Evolutionary conservation across 2,329 filamentous ascomycete genomes (phyloP).

Genomic region (Pseudogymnoascus sp.): DNA sequence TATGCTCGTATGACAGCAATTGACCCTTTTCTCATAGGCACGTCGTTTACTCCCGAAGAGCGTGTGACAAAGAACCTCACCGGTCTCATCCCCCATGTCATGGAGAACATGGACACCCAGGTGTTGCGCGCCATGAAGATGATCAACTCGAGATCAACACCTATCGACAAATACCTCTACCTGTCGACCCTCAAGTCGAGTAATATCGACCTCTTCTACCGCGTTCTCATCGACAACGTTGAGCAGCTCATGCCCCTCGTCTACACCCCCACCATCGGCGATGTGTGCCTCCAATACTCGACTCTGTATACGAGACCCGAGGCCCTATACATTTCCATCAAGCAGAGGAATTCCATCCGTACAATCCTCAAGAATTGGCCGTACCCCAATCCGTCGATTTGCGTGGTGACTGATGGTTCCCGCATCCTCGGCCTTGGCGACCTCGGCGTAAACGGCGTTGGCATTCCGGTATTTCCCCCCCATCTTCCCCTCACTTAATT

Average conservation of each 20-base stretch:
- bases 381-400: slow-evolving; percentile 81
- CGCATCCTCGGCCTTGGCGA: slow-evolving; percentile 89
- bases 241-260: slow-evolving; percentile 75
- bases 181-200: slow-evolving; percentile 65
- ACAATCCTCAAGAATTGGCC: slow-evolving; percentile 92
- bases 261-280: slow-evolving; percentile 86
- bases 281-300: slow-evolving; percentile 94
- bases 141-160: slow-evolving; percentile 59
- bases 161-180: slow-evolving; percentile 78
- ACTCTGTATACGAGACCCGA: slow-evolving; percentile 93
- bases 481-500: background rate
- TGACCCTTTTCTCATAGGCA: slow-evolving; percentile 35
- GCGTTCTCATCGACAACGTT: slow-evolving; percentile 67
- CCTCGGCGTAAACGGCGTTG: slow-evolving; percentile 93
- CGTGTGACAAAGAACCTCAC: slow-evolving; percentile 56
- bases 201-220: slow-evolving; percentile 76
- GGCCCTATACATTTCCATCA: slow-evolving; percentile 91
- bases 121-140: slow-evolving; percentile 63
- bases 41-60: slow-evolving; percentile 56
- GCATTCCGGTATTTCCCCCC: slow-evolving; percentile 65
- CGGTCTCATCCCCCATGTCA: slow-evolving; percentile 55
- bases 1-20: slow-evolving; percentile 6
- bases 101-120: slow-evolving; percentile 52
- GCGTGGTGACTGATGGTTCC: slow-evolving; percentile 92
- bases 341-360: slow-evolving; percentile 82